phyloP scores from a whole-genome alignment of 805 yeast genomes.

The Ogataea minuta region DNA sequence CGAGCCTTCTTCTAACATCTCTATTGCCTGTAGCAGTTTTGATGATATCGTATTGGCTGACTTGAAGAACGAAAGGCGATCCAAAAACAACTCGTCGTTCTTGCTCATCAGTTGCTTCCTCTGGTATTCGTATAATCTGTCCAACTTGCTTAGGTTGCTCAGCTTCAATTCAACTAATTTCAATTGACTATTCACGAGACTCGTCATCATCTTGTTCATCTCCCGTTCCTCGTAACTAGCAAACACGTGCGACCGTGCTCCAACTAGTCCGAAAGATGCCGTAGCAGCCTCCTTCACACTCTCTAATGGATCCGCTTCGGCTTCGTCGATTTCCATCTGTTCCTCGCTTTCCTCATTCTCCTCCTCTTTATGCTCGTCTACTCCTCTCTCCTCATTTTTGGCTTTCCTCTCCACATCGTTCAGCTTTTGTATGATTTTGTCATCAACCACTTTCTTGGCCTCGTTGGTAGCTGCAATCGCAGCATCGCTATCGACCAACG shows the following conservation, averaged over 20 bases:
- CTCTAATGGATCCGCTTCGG: conserved; percentile 23
- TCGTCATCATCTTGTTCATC: conserved; percentile 56
- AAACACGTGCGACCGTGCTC: conserved; percentile 75
- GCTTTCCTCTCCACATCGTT: conserved; percentile 28
- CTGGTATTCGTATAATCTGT: conserved; percentile 63
- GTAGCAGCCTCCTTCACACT: conserved; percentile 59
- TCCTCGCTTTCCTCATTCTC: conserved; percentile 22
- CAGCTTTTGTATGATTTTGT: conserved; percentile 39
- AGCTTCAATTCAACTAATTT: conserved; percentile 65
- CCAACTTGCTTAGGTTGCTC: conserved; percentile 55
- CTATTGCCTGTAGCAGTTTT: conserved; percentile 43
- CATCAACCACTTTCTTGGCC: conserved; percentile 53
- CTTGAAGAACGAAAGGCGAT: conserved; percentile 63
- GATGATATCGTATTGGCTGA: conserved; percentile 49
- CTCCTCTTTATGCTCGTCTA: conserved; percentile 12
- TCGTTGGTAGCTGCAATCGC: conserved; percentile 77
- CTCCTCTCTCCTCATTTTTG: conserved; percentile 16
- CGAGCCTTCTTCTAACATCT: conserved; percentile 19
- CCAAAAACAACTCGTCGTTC: conserved; percentile 65
- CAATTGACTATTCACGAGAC: conserved; percentile 59
- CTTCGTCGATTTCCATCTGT: conserved; percentile 16
- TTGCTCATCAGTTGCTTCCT: conserved; percentile 56
- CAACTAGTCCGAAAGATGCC: conserved; percentile 72
- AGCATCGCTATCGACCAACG: conserved; percentile 80
- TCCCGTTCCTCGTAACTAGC: conserved; percentile 80